Conservation (phyloP, 495 filamentous ascomycete species). For the Hyaloscypha bicolor region DNA sequence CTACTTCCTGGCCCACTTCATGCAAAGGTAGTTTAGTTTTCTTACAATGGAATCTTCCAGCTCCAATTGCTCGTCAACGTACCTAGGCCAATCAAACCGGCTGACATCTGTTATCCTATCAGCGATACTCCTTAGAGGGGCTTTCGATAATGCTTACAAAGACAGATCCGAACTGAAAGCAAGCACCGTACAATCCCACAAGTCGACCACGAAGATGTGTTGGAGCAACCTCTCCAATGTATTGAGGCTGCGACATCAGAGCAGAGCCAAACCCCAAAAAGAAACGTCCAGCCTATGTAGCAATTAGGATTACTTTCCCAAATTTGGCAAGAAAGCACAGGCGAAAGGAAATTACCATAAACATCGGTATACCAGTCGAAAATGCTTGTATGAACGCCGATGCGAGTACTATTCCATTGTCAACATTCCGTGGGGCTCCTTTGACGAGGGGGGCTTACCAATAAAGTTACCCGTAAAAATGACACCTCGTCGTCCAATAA, state of each 20-base stretch:
- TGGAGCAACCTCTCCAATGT: slow-evolving; percentile 48
- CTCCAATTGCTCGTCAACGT: too few species aligned
- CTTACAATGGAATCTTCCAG: too few species aligned
- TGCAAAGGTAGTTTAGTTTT: not conserved
- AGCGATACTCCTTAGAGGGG: too few species aligned
- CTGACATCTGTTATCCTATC: slow-evolving; percentile 25
- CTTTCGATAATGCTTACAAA: not conserved
- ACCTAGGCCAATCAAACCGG: slow-evolving; percentile 19
- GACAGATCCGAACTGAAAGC: slow-evolving; percentile 45
- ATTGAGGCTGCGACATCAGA: slow-evolving; percentile 44
- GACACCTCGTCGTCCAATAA: slow-evolving; percentile 44
- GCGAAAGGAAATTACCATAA: slow-evolving; percentile 30
- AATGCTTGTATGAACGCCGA: slow-evolving; percentile 44
- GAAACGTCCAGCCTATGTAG: slow-evolving; percentile 38
- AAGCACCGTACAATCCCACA: slow-evolving; percentile 48
- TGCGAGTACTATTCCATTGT: slow-evolving; percentile 29
- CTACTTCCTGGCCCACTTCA: not conserved
- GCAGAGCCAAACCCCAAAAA: slow-evolving; percentile 46
- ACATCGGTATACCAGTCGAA: slow-evolving; percentile 38
- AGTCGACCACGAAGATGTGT: slow-evolving; percentile 46
- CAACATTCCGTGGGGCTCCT: too few species aligned
- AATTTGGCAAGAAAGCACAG: too few species aligned
- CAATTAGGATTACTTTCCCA: too few species aligned
- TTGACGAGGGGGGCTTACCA: slow-evolving; percentile 10
- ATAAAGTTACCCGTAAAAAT: slow-evolving; percentile 45